These are phyloP conservation scores for Scutellaria baicalensis DNA, from an alignment of 257 asterid genomes.

Conservation along the genomic window DNA sequence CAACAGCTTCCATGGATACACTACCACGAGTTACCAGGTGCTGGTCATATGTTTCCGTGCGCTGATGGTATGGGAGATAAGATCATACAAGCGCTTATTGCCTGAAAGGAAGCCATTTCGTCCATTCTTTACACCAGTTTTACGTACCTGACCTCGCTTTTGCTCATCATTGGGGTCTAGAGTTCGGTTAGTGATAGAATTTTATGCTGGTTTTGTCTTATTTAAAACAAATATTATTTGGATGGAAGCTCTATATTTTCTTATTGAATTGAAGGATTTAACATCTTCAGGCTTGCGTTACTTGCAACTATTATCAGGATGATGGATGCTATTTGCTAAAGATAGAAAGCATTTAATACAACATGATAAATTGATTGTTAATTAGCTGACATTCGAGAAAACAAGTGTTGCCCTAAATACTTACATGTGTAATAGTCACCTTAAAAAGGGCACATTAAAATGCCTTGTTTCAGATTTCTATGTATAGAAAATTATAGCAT, in stretches of 20 bases:
- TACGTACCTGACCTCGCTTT: background rate
- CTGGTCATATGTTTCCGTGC: slow-evolving; percentile 64
- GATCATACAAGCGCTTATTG: slow-evolving; percentile 44
- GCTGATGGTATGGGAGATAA: slow-evolving; percentile 51
- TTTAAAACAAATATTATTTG: background rate
- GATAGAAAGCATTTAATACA: too few species aligned
- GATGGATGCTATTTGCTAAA: background rate
- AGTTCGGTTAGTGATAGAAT: background rate
- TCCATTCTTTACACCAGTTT: background rate
- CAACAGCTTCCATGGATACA: slow-evolving; percentile 67
- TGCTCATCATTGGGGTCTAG: background rate
- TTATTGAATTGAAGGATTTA: background rate
- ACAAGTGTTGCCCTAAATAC: too few species aligned
- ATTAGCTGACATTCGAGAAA: too few species aligned
- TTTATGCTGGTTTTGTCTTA: slow-evolving; percentile 1
- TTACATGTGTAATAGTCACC: too few species aligned
- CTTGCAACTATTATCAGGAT: background rate
- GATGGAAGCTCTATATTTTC: background rate
- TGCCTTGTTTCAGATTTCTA: too few species aligned
- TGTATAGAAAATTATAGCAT: too few species aligned
- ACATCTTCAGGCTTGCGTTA: background rate
- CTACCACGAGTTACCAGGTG: slow-evolving; percentile 70
- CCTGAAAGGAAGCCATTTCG: slow-evolving; percentile 14
- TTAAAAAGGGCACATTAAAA: too few species aligned
- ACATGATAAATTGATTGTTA: too few species aligned